A percentile compares a stretch with the other conserved stretches of the same genome.
Evolutionary conservation across 148 eudicot genomes (phyloP).

Genomic region (Spergularia bocconei): DNA sequence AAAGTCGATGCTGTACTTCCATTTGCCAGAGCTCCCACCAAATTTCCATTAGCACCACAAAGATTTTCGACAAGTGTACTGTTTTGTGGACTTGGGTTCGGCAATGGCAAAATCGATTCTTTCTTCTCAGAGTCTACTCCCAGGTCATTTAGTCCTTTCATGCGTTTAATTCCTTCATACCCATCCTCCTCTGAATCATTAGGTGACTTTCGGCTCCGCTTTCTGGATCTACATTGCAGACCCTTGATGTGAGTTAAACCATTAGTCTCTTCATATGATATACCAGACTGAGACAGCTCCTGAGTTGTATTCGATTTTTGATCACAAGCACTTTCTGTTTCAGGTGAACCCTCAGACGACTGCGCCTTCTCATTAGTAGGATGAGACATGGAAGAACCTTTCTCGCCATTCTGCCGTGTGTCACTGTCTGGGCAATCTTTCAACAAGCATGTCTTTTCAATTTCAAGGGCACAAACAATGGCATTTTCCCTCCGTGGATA

Average conservation of each 20-base stretch:
- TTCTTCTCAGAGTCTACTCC: slow-evolving; percentile 40
- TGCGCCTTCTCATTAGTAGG: slow-evolving; percentile 34
- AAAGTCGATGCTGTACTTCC: slow-evolving; percentile 40
- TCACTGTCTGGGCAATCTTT: slow-evolving; percentile 32
- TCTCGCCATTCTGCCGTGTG: slow-evolving; percentile 20
- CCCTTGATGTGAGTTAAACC: slow-evolving; percentile 31
- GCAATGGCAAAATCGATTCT: slow-evolving; percentile 23
- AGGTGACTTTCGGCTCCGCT: slow-evolving; percentile 39
- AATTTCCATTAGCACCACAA: slow-evolving; percentile 14
- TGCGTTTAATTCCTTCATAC: slow-evolving; percentile 70
- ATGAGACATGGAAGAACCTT: slow-evolving; percentile 29
- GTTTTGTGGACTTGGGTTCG: slow-evolving; percentile 24
- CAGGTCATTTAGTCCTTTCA: slow-evolving; percentile 83
- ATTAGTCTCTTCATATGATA: slow-evolving; percentile 54
- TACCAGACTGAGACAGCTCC: slow-evolving; percentile 60
- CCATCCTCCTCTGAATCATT: slow-evolving; percentile 94
- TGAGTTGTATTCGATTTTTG: slow-evolving; percentile 42
- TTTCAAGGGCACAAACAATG: slow-evolving; percentile 81
- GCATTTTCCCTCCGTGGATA: slow-evolving; percentile 81
- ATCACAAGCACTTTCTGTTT: slow-evolving; percentile 34
- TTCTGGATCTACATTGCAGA: slow-evolving; percentile 36
- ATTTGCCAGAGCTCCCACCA: slow-evolving; percentile 25
- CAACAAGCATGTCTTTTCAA: slow-evolving; percentile 49
- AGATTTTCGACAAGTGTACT: slow-evolving; percentile 10
- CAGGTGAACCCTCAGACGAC: slow-evolving; percentile 33